Evolutionary conservation across 441 rosid species (phyloP), one percentile per base, ranked within the genome.

Genomic region (Aquilaria agallochum): DNA sequence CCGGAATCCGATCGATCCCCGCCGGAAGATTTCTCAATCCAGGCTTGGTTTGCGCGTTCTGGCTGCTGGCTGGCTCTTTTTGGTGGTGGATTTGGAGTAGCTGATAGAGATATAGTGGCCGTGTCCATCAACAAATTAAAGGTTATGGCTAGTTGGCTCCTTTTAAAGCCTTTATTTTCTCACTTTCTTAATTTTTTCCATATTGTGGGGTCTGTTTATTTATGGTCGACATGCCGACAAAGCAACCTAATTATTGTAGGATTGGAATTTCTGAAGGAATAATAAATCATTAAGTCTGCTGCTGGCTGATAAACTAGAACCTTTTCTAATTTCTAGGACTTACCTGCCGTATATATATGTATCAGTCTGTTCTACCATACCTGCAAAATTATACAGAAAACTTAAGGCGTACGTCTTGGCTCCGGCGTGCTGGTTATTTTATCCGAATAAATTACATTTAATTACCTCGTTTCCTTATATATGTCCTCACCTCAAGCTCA

Each of bases 151-250:
- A 20, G 27, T 20, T 20, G 27, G 59, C 89, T 78, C 76, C 85
- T 91, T 68, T 77, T 58, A 66, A 63, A 42, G 44, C 68, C 50
- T 34, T 54, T 32, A 15, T 15, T 9, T n/a, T 59, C 59, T 60
- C 68, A 61, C 60, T 65, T 9, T 53, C 31, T 31, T 32, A 1
- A 34, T 13, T 61, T 65, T 61, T 58, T 55, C 54, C 30, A 54
- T 2, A 52, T 63, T 34, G 73, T 77, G 75, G 78, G 79, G 78
- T 60, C 76, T 58, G 76, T 58, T 72, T 58, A 31, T 33, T 53
- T 33, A 53, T 36, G 65, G 63, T 78, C 70, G 72, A 64, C 69
- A 72, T 64, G 72, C 79, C 75, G 75, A 78, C 80, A 76, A 59
- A 66, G 53, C 20, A 69, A 75, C 73, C 69, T 40, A 62, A 72